Evolutionary conservation across 2,329 filamentous ascomycete species (phyloP).

Genomic region (Talaromyces sp.): DNA sequence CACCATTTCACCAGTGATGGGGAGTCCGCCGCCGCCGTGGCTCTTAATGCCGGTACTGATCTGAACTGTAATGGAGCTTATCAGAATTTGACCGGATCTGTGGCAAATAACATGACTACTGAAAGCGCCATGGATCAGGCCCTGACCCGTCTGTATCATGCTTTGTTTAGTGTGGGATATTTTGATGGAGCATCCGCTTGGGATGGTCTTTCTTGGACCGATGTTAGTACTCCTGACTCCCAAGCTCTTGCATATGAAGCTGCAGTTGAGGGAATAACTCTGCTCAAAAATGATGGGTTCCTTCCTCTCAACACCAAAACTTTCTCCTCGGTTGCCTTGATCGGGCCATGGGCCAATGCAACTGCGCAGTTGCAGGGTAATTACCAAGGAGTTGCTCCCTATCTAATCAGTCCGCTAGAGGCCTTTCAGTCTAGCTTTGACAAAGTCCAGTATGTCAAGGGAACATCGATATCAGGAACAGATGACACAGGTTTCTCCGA

Average conservation of each 20-base stretch:
- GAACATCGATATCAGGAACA: constrained; percentile 13
- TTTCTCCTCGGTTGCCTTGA: constrained; percentile 39
- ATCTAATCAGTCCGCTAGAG: constrained; percentile 27
- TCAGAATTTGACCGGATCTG: constrained; percentile 34
- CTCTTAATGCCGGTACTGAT: constrained; percentile 46
- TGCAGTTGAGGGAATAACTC: constrained; percentile 35
- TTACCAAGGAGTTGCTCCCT: constrained; percentile 48
- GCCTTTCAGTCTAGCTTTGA: constrained; percentile 42
- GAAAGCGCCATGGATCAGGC: constrained; percentile 37
- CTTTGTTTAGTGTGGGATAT: constrained; percentile 44
- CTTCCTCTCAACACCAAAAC: constrained; percentile 37
- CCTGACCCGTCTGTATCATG: constrained; percentile 40
- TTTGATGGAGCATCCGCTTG: constrained; percentile 43
- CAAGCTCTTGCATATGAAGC: constrained; percentile 50
- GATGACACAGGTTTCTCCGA: constrained; percentile 21
- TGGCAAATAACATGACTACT: constrained; percentile 36
- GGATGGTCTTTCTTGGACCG: constrained; percentile 44
- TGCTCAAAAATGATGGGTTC: constrained; percentile 45
- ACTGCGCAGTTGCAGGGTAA: constrained; percentile 52
- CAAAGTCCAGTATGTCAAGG: constrained; percentile 37
- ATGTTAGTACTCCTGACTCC: constrained; percentile 50
- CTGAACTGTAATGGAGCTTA: constrained; percentile 44
- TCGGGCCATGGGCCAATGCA: constrained; percentile 53
- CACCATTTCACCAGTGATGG: constrained; percentile 45
- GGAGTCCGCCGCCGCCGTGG: constrained; percentile 39